Evolutionary conservation across 345 rosid genomes (phyloP).

Genomic region (Linum tenue): DNA sequence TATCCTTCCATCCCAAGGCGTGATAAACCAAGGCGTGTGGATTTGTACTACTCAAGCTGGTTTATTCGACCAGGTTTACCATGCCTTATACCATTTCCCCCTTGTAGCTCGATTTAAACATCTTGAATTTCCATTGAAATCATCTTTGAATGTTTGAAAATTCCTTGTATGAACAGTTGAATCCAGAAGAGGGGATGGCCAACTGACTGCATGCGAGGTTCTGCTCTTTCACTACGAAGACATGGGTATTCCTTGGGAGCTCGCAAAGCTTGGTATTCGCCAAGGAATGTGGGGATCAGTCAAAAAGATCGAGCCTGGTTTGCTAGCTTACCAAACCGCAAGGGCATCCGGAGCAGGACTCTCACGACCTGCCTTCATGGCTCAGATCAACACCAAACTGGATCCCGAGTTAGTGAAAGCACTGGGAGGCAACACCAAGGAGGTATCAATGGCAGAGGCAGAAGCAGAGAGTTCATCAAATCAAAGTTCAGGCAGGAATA

Average conservation of each 20-base stretch:
- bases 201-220: slow-evolving; percentile 59
- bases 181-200: slow-evolving; percentile 50
- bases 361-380: slow-evolving; percentile 51
- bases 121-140: neutral
- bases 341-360: slow-evolving; percentile 38
- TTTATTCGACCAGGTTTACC: slow-evolving; percentile 58
- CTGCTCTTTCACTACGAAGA: slow-evolving; percentile 71
- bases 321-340: slow-evolving; percentile 54
- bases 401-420: slow-evolving; percentile 25
- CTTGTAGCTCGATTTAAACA: neutral
- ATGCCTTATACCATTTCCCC: neutral
- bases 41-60: slow-evolving; percentile 77
- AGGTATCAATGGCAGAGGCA: slow-evolving; percentile 11
- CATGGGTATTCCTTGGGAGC: slow-evolving; percentile 79
- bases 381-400: slow-evolving; percentile 53
- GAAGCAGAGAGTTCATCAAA: slow-evolving; percentile 15
- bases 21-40: slow-evolving; percentile 55
- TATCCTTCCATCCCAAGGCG: slow-evolving; percentile 41
- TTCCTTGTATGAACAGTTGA: slow-evolving; percentile 28
- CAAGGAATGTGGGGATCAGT: slow-evolving; percentile 88
- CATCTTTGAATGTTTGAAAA: neutral
- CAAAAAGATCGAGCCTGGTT: slow-evolving; percentile 71
- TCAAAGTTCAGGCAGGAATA: slow-evolving; percentile 26
- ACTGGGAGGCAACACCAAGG: slow-evolving; percentile 5
- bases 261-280: slow-evolving; percentile 71